These are phyloP conservation scores for Boeremia exigua DNA, from an alignment of 2,329 filamentous ascomycete species.

Conservation along the genomic window DNA sequence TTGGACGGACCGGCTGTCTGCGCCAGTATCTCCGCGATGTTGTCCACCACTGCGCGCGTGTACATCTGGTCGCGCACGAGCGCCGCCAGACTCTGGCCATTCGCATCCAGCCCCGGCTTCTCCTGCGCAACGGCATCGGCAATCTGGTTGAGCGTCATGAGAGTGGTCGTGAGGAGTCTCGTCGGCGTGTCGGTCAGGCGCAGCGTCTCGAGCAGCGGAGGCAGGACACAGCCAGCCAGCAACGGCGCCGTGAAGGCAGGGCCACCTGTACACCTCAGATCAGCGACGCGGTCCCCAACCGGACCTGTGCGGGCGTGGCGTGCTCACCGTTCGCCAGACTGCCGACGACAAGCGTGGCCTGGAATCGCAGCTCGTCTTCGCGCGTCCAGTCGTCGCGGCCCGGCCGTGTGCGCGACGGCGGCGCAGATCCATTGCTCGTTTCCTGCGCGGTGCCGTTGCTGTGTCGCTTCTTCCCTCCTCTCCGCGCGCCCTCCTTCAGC, in stretches of 20 bases:
- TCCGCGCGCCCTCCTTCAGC: slow-evolving; percentile 53
- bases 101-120: slow-evolving; percentile 57
- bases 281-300: slow-evolving; percentile 19
- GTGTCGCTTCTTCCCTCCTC: slow-evolving; percentile 57
- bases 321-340: slow-evolving; percentile 81
- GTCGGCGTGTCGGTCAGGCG: slow-evolving; percentile 68
- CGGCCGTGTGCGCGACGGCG: slow-evolving; percentile 1
- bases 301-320: background rate
- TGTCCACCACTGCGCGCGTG: slow-evolving; percentile 64
- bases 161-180: slow-evolving; percentile 72
- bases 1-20: slow-evolving; percentile 61
- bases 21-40: slow-evolving; percentile 69
- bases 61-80: slow-evolving; percentile 61
- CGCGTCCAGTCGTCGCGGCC: slow-evolving; percentile 55
- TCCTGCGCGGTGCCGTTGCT: slow-evolving; percentile 30
- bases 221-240: slow-evolving; percentile 70
- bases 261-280: slow-evolving; percentile 64
- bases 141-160: slow-evolving; percentile 76
- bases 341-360: slow-evolving; percentile 83
- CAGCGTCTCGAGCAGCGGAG: slow-evolving; percentile 73
- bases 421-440: background rate
- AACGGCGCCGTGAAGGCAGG: slow-evolving; percentile 79
- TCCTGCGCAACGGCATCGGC: slow-evolving; percentile 68
- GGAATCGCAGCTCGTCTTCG: slow-evolving; percentile 72
- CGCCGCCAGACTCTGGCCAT: slow-evolving; percentile 51